Base-by-base conservation (phyloP, 2,329 filamentous ascomycete species). In the Monilinia vaccinii-corymbosi region DNA sequence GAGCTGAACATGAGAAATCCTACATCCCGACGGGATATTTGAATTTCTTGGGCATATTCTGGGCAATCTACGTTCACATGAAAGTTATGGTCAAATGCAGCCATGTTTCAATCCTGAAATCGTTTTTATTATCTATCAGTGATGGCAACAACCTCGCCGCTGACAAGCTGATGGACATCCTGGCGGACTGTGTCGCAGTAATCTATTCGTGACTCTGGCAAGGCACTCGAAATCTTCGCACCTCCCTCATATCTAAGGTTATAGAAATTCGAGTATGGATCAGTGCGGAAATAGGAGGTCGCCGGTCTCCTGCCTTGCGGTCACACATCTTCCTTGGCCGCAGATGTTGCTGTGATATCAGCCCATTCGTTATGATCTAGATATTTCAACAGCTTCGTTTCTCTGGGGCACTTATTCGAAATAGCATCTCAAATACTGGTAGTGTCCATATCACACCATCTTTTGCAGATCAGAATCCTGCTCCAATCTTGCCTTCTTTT, bases 401-500 rank as follows among this genome's bases (percentile, higher is more conserved):
- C 18, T 23, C 38, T 44, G 25, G 11, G n/a, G 18, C 4, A 23
- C 38, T 32, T 18, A 44, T 32, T 34, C 40, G 40, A 42, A 42
- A n/a, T 8, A 42, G 7, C 4, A 42, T 21, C n/a, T 32, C 13
- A 23, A 23, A 44, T 6, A 21, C 23, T 21, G n/a, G 28, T 44
- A 32, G 5, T 14, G 4, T 51, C 49, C 38, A 36, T 44, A 21
- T 28, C 49, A 34, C 44, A 34, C 32, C 25, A 32, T 21, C 28
- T 32, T n/a, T n/a, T 21, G 14, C 8, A 55, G 40, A 18, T 8
- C n/a, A 34, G 25, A 34, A 55, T 23, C 25, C 31, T 47, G 52
- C 49, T 48, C 44, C 25, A 16, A 16, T 47, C 36, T 48, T 53
- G 40, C 60, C 61, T 57, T 61, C 50, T 65, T 63, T 42, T 62